Evolutionary conservation across 495 filamentous ascomycete genomes (phyloP).

Genomic region (Achaetomiella virescens): DNA sequence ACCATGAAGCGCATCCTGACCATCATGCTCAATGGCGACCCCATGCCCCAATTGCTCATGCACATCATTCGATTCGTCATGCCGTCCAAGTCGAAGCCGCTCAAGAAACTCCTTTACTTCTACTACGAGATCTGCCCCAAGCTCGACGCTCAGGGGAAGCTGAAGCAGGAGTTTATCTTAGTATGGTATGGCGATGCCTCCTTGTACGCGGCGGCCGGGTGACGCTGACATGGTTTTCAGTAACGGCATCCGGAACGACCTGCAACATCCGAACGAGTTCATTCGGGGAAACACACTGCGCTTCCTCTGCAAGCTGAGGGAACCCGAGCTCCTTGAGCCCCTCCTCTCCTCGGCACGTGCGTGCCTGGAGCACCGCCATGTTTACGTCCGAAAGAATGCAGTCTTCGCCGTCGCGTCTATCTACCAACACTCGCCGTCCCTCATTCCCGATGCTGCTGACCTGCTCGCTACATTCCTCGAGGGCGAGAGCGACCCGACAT

Average conservation of each 20-base stretch:
- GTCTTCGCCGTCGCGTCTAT: constrained; percentile 93
- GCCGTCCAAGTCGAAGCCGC: constrained; percentile 90
- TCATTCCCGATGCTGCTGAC: constrained; percentile 95
- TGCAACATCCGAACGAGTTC: constrained; percentile 98
- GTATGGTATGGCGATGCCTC: constrained; percentile 67
- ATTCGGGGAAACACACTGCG: constrained; percentile 93
- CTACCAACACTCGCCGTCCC: constrained; percentile 78
- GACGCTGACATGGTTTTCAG: constrained; percentile 41
- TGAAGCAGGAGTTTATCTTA: constrained; percentile 99
- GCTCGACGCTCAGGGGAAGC: constrained; percentile 79
- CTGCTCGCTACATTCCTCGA: constrained; percentile 86
- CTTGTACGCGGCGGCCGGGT: neutral
- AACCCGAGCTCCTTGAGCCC: constrained; percentile 93
- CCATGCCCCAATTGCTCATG: constrained; percentile 93
- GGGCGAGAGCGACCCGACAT: constrained; percentile 86
- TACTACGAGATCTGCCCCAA: constrained; percentile 99
- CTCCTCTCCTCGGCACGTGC: constrained; percentile 83
- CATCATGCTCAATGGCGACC: constrained; percentile 96
- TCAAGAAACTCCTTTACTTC: constrained; percentile 98
- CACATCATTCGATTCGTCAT: constrained; percentile 99
- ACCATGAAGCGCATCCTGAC: constrained; percentile 98
- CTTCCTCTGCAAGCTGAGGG: constrained; percentile 93
- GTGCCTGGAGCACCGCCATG: constrained; percentile 92
- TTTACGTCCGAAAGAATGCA: constrained; percentile 96
- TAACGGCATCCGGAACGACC: constrained; percentile 95